These are phyloP conservation scores for Cochlearia excelsa DNA, from an alignment of 345 rosid species.

Conservation along the genomic window DNA sequence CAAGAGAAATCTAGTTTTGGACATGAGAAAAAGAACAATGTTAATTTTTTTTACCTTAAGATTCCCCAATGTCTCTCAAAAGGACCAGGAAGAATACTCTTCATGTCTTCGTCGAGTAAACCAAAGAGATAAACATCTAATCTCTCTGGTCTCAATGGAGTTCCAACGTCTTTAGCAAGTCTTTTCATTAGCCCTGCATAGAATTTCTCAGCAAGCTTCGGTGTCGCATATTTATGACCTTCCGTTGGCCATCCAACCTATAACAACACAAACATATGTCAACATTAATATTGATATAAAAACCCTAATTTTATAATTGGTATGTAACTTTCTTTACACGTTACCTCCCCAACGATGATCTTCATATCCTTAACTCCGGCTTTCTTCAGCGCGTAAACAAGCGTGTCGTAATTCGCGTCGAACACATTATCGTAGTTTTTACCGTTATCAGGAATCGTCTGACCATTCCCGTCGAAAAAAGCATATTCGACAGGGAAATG, in stretches of 20 bases:
- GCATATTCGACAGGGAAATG: constrained; percentile 68
- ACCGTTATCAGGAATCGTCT: constrained; percentile 39
- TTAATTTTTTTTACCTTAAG: constrained; percentile 32
- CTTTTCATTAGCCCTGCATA: constrained; percentile 67
- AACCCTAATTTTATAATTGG: background rate
- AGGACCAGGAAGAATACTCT: constrained; percentile 64
- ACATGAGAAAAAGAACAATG: background rate
- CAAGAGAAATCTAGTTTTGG: constrained; percentile 12
- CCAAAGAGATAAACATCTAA: constrained; percentile 63
- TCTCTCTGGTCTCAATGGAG: constrained; percentile 58
- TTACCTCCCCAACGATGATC: constrained; percentile 71
- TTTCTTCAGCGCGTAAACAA: constrained; percentile 56
- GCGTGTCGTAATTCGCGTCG: constrained; percentile 86
- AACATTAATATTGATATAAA: background rate
- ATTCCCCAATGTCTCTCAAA: constrained; percentile 97
- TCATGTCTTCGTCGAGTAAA: constrained; percentile 67
- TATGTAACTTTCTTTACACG: constrained; percentile 15
- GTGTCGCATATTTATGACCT: constrained; percentile 42
- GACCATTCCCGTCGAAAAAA: constrained; percentile 44
- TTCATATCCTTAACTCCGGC: constrained; percentile 43
- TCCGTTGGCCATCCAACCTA: constrained; percentile 92
- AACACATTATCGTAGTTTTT: constrained; percentile 55
- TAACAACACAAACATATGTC: background rate
- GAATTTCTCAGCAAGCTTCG: constrained; percentile 49
- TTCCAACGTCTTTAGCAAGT: constrained; percentile 50